A percentile compares a stretch with the other conserved stretches of the same genome.
Conservation (phyloP, 352 stramenopile species). For the Phytophthora foliorum region DNA sequence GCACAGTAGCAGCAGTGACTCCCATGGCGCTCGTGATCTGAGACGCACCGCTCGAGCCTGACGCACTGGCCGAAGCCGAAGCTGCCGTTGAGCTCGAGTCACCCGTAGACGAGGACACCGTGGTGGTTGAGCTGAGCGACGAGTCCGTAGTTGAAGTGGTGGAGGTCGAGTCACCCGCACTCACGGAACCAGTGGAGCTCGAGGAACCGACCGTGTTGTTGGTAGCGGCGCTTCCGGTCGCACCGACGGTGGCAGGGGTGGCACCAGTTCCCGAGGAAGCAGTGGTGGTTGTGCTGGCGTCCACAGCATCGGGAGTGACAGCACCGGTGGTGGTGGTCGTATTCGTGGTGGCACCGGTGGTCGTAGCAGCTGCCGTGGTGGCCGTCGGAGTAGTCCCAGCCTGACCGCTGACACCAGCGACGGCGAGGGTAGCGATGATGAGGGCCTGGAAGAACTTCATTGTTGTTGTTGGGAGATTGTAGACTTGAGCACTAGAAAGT, state of each 20-base stretch:
- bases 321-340: conserved; percentile 8
- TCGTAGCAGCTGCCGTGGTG: conserved; percentile 1
- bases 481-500: conserved; percentile 30
- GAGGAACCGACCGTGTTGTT: conserved; percentile 14
- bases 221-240: conserved; percentile 1
- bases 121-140: conserved; percentile 4
- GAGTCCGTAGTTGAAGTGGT: conserved; percentile 14
- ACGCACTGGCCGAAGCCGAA: conserved; percentile 20
- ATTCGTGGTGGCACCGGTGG: not conserved
- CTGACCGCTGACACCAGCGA: conserved; percentile 32
- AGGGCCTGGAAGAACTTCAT: conserved; percentile 47
- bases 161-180: conserved; percentile 5
- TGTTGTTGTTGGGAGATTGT: conserved; percentile 2
- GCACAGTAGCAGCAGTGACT: conserved; percentile 4
- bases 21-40: conserved; percentile 30
- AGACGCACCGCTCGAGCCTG: conserved; percentile 28
- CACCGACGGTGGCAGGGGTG: not conserved
- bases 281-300: not conserved
- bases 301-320: conserved; percentile 2
- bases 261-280: conserved; percentile 2
- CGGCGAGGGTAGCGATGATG: conserved; percentile 34
- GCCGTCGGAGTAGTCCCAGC: conserved; percentile 1
- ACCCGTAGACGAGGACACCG: conserved; percentile 15
- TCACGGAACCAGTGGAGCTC: not conserved
- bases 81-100: conserved; percentile 7